These are phyloP conservation scores for Cystoisospora suis DNA, from an alignment of 169 alveolate species.

Conservation along the genomic window DNA sequence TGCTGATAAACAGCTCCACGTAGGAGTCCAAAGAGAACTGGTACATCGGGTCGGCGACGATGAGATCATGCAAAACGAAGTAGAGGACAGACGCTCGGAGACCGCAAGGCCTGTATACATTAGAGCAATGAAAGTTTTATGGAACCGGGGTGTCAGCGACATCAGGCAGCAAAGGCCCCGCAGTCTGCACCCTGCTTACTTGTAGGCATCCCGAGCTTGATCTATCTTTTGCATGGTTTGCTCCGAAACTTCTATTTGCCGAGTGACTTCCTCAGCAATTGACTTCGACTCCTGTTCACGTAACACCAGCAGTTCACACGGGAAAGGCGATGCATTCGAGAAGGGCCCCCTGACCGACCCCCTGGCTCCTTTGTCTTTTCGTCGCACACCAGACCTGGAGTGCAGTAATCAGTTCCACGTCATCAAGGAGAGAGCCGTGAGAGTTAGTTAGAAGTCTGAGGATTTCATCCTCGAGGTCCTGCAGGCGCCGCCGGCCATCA, in stretches of 20 bases:
- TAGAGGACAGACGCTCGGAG: slow-evolving; percentile 89
- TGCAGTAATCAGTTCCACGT: slow-evolving; percentile 88
- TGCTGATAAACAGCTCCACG: slow-evolving; percentile 83
- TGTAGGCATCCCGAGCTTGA: slow-evolving; percentile 89
- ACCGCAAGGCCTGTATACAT: slow-evolving; percentile 85
- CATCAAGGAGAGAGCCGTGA: slow-evolving; percentile 91
- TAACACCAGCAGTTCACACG: too few relatives aligned
- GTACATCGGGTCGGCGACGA: slow-evolving; percentile 93
- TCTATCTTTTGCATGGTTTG: slow-evolving; percentile 81
- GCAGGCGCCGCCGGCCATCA: slow-evolving; percentile 85
- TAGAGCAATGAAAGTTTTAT: too few relatives aligned
- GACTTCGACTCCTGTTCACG: slow-evolving; percentile 75
- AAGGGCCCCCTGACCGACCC: too few relatives aligned
- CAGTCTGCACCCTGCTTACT: too few relatives aligned
- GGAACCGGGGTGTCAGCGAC: too few relatives aligned
- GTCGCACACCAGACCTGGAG: slow-evolving; percentile 71
- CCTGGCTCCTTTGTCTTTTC: too few relatives aligned
- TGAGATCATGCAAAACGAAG: slow-evolving; percentile 90
- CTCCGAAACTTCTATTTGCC: slow-evolving; percentile 69
- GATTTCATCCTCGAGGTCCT: slow-evolving; percentile 92
- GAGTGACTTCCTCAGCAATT: slow-evolving; percentile 69
- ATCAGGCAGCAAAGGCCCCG: too few relatives aligned
- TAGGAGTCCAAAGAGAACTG: slow-evolving; percentile 92
- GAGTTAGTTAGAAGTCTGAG: slow-evolving; percentile 87
- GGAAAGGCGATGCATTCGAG: too few relatives aligned